A percentile compares a stretch with the other conserved stretches of the same genome.
These are phyloP conservation scores for Lipomyces japonicus DNA, from an alignment of 805 yeast genomes.

Conservation along the genomic window DNA sequence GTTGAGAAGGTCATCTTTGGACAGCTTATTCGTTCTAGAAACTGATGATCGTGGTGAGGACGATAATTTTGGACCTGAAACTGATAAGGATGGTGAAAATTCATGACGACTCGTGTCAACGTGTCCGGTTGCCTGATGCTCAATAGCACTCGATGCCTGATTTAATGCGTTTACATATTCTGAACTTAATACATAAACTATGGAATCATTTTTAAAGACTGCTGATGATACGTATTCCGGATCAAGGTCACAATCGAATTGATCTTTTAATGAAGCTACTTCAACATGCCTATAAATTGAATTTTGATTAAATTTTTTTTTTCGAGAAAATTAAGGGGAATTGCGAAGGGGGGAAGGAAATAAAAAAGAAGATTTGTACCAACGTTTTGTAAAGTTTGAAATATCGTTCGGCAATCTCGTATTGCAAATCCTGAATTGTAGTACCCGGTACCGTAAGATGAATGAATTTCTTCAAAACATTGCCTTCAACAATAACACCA, in stretches of 20 bases:
- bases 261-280: conserved; percentile 4
- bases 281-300: conserved; percentile 5
- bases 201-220: conserved; percentile 6
- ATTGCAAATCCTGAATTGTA: not conserved
- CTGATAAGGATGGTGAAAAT: not conserved
- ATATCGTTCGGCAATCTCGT: not conserved
- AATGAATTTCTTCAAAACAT: too few relatives aligned
- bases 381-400: not conserved
- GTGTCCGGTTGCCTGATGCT: not conserved
- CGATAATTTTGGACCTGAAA: not conserved
- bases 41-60: not conserved
- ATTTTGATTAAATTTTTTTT: too few relatives aligned
- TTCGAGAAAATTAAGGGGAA: too few relatives aligned
- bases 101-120: not conserved
- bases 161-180: not conserved
- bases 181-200: conserved; percentile 3
- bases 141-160: not conserved
- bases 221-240: conserved; percentile 8
- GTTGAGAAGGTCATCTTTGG: not conserved
- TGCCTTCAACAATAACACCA: too few relatives aligned
- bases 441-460: not conserved
- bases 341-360: too few relatives aligned
- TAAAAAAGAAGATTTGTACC: too few relatives aligned
- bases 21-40: not conserved
- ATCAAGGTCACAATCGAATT: conserved; percentile 17